These are phyloP conservation scores for Hypoxylon sp. DNA, from an alignment of 2,329 filamentous ascomycete species.

Conservation along the genomic window DNA sequence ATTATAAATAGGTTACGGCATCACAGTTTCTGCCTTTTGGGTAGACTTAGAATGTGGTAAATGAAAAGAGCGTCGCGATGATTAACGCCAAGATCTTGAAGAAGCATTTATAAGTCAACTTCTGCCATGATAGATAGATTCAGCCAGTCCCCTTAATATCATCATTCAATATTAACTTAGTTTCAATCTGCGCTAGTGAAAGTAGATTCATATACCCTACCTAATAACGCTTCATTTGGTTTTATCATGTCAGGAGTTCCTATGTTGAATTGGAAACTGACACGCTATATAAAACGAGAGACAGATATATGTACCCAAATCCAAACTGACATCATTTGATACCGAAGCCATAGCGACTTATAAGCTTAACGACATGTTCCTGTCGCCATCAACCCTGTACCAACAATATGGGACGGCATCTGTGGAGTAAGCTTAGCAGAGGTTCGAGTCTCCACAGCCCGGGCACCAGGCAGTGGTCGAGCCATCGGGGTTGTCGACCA, in stretches of 20 bases:
- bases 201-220: not conserved
- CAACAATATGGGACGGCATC: not conserved
- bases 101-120: no score
- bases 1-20: not conserved
- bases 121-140: no score
- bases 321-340: not conserved
- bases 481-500: constrained; percentile 20
- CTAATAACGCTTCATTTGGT: not conserved
- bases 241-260: not conserved
- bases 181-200: not conserved
- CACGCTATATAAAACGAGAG: not conserved
- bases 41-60: no score
- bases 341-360: not conserved
- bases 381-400: not conserved
- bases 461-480: constrained; percentile 20
- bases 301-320: not conserved
- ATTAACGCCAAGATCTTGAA: no score
- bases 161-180: not conserved
- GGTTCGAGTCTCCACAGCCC: constrained; percentile 9
- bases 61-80: no score
- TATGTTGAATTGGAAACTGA: not conserved
- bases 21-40: no score
- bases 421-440: not conserved
- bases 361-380: not conserved
- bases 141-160: no score